Base-by-base conservation (phyloP, 805 yeast genomes). In the Alloascoidea africana region DNA sequence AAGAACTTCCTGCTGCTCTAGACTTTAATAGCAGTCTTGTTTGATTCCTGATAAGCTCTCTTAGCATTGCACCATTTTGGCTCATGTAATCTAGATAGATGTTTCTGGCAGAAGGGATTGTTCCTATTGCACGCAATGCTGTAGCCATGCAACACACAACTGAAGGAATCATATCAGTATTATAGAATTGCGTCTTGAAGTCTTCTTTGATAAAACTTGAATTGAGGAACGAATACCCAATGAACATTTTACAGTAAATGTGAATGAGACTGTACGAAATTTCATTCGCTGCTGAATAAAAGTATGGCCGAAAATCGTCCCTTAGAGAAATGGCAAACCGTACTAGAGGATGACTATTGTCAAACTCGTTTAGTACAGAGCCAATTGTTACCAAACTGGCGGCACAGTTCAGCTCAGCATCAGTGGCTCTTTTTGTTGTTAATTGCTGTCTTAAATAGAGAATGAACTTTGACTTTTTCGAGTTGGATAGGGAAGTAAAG, bases 21-120 rank as follows among this genome's bases (percentile, higher is more conserved):
- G 30, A 8, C n/a, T 23, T 23, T 23, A 23, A n/a, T 23, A 23
- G 30, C n/a, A 23, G 14, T 2, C 32, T 4, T 15, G 38, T 36
- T 18, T 33, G 35, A 16, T 40, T 40, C 15, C 38, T 34, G 2
- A 40, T 14, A 17, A 8, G 17, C 14, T 34, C 18, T 40, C 42
- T 23, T 23, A 23, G n/a, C 8, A n/a, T n/a, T n/a, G n/a, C 8
- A 8, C 13, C 8, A 23, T 23, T 23, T 23, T 23, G 13, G n/a
- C n/a, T 23, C 30, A 23, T 23, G n/a, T n/a, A 23, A 23, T n/a
- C 13, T 8, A 23, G 13, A 23, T 23, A 23, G n/a, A 23, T 8
- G 8, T 8, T 8, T 23, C 8, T 8, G 30, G 30, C 30, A 23
- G 30, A 23, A 23, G 30, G 30, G 8, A 23, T 23, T 8, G n/a